Evolutionary conservation across 129 eudicot genomes (phyloP).

Genomic region (Glebionis coronaria): DNA sequence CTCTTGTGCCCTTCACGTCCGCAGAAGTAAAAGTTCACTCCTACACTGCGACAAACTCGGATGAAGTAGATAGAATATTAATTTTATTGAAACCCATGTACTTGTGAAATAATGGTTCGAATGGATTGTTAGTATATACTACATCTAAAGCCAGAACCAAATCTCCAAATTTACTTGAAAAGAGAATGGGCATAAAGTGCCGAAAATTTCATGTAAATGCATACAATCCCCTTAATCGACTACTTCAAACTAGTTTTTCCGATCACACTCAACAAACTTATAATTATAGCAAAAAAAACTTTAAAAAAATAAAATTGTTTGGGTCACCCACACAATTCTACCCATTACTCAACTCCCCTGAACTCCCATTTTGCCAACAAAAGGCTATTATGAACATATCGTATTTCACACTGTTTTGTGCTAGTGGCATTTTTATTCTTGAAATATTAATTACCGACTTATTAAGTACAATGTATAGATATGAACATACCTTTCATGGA

Average conservation of each 20-base stretch:
- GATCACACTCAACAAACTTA: not conserved
- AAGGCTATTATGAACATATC: not conserved
- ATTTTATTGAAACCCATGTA: no score
- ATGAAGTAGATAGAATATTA: no score
- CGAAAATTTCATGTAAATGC: not conserved
- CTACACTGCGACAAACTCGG: constrained; percentile 30
- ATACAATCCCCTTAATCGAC: not conserved
- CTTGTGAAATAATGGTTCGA: no score
- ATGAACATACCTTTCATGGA: constrained; percentile 67
- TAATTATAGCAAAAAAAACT: not conserved
- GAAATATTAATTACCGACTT: not conserved
- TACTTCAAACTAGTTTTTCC: not conserved
- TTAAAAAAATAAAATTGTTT: not conserved
- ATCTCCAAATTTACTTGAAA: not conserved
- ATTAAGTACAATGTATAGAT: not conserved
- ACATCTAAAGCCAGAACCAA: no score
- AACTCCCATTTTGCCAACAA: not conserved
- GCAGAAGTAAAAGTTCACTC: constrained; percentile 73
- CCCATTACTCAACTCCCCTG: no score
- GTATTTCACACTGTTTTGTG: not conserved
- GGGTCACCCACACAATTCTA: not conserved
- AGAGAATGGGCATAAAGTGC: not conserved
- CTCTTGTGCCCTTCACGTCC: constrained; percentile 84
- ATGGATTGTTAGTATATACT: no score
- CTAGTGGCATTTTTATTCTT: not conserved